phyloP scores from a whole-genome alignment of 805 yeast species.

The Yarrowia sp. region DNA sequence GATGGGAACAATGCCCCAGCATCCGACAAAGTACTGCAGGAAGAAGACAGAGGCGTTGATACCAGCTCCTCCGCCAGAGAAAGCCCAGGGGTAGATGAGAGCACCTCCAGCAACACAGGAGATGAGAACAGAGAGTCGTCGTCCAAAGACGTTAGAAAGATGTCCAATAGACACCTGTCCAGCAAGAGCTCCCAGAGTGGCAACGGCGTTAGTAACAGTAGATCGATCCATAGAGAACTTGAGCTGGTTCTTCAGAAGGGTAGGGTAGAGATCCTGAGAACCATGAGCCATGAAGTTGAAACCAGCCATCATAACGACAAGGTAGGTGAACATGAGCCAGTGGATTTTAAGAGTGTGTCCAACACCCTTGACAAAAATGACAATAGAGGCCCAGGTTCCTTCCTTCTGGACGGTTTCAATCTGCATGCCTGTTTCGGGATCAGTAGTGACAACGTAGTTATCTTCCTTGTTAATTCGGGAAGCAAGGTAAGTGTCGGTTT shows the following conservation, averaged over 20 bases:
- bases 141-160: conserved; percentile 54
- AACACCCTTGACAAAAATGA: background rate
- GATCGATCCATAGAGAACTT: conserved; percentile 45
- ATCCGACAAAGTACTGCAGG: conserved; percentile 64
- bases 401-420: background rate
- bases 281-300: conserved; percentile 71
- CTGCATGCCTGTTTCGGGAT: conserved; percentile 25
- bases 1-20: conserved; percentile 70
- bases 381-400: conserved; percentile 25
- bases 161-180: conserved; percentile 65
- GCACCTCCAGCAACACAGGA: conserved; percentile 57
- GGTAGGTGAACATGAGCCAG: conserved; percentile 58
- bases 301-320: conserved; percentile 60
- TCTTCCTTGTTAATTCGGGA: conserved; percentile 31
- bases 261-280: conserved; percentile 69
- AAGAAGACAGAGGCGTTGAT: conserved; percentile 61
- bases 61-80: conserved; percentile 43
- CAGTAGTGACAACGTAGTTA: conserved; percentile 11
- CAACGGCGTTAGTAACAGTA: conserved; percentile 60
- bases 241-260: conserved; percentile 55
- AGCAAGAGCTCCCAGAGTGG: conserved; percentile 62
- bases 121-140: conserved; percentile 53
- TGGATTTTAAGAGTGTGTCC: conserved; percentile 42
- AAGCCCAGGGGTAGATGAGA: conserved; percentile 61
- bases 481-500: conserved; percentile 51